These are phyloP conservation scores for Claviceps sp. DNA, from an alignment of 2,329 filamentous ascomycete species.

Conservation along the genomic window DNA sequence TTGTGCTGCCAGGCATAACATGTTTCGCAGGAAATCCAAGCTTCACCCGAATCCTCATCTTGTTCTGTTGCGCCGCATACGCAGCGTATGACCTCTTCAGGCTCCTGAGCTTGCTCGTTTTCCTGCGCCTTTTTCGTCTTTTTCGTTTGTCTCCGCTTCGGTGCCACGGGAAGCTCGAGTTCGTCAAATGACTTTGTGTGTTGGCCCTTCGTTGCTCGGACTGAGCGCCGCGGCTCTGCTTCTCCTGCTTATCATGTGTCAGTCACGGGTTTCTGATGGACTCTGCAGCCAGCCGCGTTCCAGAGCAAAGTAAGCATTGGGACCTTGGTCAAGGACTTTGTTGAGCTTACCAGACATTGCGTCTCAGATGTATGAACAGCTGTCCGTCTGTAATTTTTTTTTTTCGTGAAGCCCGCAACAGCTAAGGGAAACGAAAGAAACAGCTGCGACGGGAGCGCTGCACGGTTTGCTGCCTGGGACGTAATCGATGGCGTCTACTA, in stretches of 20 bases:
- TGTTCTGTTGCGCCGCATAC: constrained; percentile 82
- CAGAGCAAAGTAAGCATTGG: neutral
- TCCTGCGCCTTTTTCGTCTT: constrained; percentile 48
- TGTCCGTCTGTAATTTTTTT: neutral
- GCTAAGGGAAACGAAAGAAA: neutral
- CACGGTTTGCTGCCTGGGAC: constrained; percentile 6
- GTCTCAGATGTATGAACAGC: neutral
- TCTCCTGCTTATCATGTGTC: constrained; percentile 24
- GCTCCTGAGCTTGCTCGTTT: constrained; percentile 42
- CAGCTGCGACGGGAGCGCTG: neutral
- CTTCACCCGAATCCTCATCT: constrained; percentile 72
- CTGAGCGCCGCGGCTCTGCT: constrained; percentile 78
- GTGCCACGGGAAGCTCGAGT: constrained; percentile 43
- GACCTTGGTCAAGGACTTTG: neutral
- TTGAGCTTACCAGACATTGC: constrained; percentile 24
- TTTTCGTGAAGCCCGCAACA: neutral
- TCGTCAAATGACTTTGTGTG: constrained; percentile 80
- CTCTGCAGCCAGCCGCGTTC: neutral
- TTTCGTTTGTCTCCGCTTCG: constrained; percentile 39
- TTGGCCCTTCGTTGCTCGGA: constrained; percentile 91
- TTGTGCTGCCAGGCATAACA: constrained; percentile 97
- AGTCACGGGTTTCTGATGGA: constrained; percentile 1
- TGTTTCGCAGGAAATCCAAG: constrained; percentile 91
- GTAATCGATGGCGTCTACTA: constrained; percentile 14
- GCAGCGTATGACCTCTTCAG: constrained; percentile 72